Percentiles rank a stretch among this genome's conserved stretches.
Conservation (phyloP, 352 stramenopile species). For the Pythium biforme region DNA sequence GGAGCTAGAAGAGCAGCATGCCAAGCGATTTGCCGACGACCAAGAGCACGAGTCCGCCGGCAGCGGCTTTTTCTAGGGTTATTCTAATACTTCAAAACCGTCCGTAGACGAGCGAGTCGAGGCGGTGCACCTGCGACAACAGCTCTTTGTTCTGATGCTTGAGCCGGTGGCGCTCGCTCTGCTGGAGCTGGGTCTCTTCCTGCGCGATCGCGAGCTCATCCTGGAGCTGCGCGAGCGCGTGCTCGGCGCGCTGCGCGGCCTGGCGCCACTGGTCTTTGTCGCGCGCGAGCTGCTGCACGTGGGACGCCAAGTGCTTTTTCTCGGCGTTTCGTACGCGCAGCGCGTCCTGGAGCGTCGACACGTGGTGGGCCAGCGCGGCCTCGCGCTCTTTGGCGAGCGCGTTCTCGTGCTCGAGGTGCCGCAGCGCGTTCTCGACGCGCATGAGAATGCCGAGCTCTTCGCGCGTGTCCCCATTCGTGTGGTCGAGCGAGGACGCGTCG, state of each 20-base stretch:
- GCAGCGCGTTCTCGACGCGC: slow-evolving; percentile 67
- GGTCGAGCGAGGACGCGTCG: background rate
- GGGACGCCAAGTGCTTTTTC: slow-evolving; percentile 49
- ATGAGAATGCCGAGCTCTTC: slow-evolving; percentile 66
- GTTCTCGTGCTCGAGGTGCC: slow-evolving; percentile 72
- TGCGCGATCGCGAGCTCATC: slow-evolving; percentile 60
- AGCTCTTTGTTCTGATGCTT: slow-evolving; percentile 76
- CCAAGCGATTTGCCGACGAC: background rate
- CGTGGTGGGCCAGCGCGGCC: slow-evolving; percentile 44
- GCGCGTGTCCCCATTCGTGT: slow-evolving; percentile 23
- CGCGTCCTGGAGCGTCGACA: slow-evolving; percentile 54
- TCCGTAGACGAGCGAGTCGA: slow-evolving; percentile 75
- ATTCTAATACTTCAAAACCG: slow-evolving; percentile 44
- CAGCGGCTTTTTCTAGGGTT: slow-evolving; percentile 27
- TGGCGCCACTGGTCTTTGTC: slow-evolving; percentile 65
- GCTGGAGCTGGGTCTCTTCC: slow-evolving; percentile 66
- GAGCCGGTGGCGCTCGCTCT: slow-evolving; percentile 51
- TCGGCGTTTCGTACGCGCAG: slow-evolving; percentile 51
- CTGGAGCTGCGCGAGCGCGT: slow-evolving; percentile 45
- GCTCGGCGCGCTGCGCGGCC: slow-evolving; percentile 44
- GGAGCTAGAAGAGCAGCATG: background rate
- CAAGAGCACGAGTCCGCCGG: slow-evolving; percentile 35
- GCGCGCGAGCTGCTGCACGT: slow-evolving; percentile 37
- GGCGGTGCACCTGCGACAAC: slow-evolving; percentile 63
- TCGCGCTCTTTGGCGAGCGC: slow-evolving; percentile 49